These are phyloP conservation scores for Verticillium albo-atrum DNA, from an alignment of 2,329 filamentous ascomycete genomes.

Conservation along the genomic window DNA sequence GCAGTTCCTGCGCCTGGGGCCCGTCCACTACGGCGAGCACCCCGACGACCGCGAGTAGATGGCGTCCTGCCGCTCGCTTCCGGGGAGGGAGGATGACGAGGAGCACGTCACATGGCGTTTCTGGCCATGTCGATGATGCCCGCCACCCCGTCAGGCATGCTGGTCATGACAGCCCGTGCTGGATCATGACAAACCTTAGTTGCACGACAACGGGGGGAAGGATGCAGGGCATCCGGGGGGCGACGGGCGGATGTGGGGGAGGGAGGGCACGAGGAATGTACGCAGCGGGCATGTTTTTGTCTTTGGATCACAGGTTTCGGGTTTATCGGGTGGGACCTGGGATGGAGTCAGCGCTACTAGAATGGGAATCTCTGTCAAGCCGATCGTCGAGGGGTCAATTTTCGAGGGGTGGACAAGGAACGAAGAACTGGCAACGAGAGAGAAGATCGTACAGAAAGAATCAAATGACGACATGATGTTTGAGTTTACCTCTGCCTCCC, in stretches of 20 bases:
- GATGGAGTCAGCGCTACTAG: neutral
- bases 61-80: neutral
- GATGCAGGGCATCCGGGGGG: neutral
- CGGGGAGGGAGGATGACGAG: constrained; percentile 12
- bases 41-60: constrained; percentile 43
- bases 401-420: no score
- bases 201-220: neutral
- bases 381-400: no score
- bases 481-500: neutral
- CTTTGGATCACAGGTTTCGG: neutral
- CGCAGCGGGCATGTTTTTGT: neutral
- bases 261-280: neutral
- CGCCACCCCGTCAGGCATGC: no score
- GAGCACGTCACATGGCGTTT: neutral
- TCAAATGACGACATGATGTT: neutral
- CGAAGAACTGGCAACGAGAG: no score
- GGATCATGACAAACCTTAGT: neutral
- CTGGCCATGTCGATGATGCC: constrained; percentile 44
- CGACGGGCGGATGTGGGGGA: neutral
- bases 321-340: neutral
- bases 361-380: neutral
- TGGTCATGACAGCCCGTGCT: no score
- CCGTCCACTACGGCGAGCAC: constrained; percentile 61
- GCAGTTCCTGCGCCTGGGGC: constrained; percentile 59
- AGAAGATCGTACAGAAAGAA: neutral